These are phyloP conservation scores for Trematosphaeria pertusa DNA, from an alignment of 2,329 filamentous ascomycete species.

Conservation along the genomic window DNA sequence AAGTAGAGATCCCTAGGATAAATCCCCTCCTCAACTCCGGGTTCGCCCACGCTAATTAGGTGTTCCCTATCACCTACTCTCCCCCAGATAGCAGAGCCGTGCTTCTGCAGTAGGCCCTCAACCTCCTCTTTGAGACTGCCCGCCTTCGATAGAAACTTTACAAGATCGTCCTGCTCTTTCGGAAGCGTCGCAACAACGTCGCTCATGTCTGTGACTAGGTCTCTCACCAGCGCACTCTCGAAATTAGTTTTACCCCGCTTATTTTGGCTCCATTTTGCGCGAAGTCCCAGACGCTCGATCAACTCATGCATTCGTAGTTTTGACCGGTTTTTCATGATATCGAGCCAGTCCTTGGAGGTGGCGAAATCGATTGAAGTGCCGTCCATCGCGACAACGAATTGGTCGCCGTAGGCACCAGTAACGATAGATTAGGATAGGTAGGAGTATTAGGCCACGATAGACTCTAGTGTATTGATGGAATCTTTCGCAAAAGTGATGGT, in stretches of 20 bases:
- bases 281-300: constrained; percentile 43
- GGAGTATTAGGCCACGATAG: too few relatives aligned
- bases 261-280: constrained; percentile 47
- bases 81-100: constrained; percentile 43
- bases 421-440: too few relatives aligned
- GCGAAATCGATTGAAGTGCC: constrained; percentile 37
- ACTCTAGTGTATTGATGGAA: too few relatives aligned
- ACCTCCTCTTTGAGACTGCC: constrained; percentile 39
- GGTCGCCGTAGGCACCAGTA: background rate
- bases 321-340: constrained; percentile 46
- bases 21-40: constrained; percentile 38
- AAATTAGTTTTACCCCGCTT: constrained; percentile 48
- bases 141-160: constrained; percentile 35
- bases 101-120: constrained; percentile 38
- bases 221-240: constrained; percentile 42
- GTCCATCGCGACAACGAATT: constrained; percentile 24
- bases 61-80: constrained; percentile 39
- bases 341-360: constrained; percentile 44
- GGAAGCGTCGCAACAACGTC: constrained; percentile 40
- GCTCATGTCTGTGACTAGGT: constrained; percentile 44
- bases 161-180: constrained; percentile 42
- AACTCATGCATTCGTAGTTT: constrained; percentile 46
- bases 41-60: constrained; percentile 40
- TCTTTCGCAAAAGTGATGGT: too few relatives aligned
- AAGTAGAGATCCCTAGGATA: constrained; percentile 42